These are phyloP conservation scores for Cyphellophora europaea DNA, from an alignment of 2,329 filamentous ascomycete genomes.

Conservation along the genomic window DNA sequence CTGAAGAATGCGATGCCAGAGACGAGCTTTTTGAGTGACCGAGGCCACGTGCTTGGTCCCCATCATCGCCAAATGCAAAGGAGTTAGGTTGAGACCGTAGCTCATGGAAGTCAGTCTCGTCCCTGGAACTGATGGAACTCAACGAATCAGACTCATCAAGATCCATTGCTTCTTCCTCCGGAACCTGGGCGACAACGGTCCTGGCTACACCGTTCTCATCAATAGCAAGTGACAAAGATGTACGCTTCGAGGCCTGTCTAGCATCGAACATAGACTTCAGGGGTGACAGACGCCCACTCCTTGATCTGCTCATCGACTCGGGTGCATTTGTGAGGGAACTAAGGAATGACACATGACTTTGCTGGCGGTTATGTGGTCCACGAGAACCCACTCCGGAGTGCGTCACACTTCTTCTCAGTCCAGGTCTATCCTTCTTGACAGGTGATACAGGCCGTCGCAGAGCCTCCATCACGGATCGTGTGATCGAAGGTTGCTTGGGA, in stretches of 20 bases:
- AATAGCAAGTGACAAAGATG: slow-evolving; percentile 37
- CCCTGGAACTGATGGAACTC: slow-evolving; percentile 31
- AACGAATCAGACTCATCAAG: slow-evolving; percentile 35
- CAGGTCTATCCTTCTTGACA: slow-evolving; percentile 21
- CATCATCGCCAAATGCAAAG: slow-evolving; percentile 28
- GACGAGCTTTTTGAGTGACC: slow-evolving; percentile 34
- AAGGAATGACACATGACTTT: slow-evolving; percentile 19
- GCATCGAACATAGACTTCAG: slow-evolving; percentile 19
- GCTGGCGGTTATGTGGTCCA: slow-evolving; percentile 21
- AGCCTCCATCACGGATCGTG: slow-evolving; percentile 20
- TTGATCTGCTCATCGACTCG: slow-evolving; percentile 30
- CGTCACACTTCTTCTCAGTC: slow-evolving; percentile 30
- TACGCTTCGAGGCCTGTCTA: slow-evolving; percentile 22
- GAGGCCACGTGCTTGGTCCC: slow-evolving; percentile 20
- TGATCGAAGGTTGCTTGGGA: slow-evolving; percentile 20
- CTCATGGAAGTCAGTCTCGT: slow-evolving; percentile 30
- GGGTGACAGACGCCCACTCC: slow-evolving; percentile 34
- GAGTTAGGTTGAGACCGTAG: slow-evolving; percentile 29
- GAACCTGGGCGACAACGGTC: slow-evolving; percentile 25
- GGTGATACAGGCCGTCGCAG: slow-evolving; percentile 16
- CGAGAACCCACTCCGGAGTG: slow-evolving; percentile 25
- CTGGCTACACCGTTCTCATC: slow-evolving; percentile 39
- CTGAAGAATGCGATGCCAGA: slow-evolving; percentile 30
- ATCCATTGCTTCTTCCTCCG: slow-evolving; percentile 23
- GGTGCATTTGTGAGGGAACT: slow-evolving; percentile 24